Evolutionary conservation across 192 early-diverging fungal species (phyloP).

Genomic region (Coemansia sp.): DNA sequence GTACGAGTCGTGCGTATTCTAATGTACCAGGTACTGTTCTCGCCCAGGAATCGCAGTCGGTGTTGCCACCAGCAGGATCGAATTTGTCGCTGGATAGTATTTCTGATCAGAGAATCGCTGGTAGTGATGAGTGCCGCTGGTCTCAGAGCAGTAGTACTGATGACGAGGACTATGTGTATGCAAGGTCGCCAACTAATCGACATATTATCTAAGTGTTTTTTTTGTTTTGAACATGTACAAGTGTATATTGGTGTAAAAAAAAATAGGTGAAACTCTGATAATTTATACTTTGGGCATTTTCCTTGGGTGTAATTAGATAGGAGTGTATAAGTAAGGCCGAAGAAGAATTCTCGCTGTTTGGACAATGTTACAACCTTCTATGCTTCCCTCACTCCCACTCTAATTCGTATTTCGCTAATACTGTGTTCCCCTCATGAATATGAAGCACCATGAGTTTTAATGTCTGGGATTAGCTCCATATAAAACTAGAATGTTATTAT

Average conservation of each 20-base stretch:
- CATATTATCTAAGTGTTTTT: neutral
- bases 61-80: neutral
- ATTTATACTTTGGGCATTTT: too few species aligned
- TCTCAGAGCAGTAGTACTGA: constrained; percentile 3
- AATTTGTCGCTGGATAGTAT: constrained; percentile 10
- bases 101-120: neutral
- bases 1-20: neutral
- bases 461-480: too few species aligned
- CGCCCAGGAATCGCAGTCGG: constrained; percentile 21
- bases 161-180: neutral
- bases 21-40: neutral
- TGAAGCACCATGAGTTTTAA: too few species aligned
- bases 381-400: too few species aligned
- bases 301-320: too few species aligned
- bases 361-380: too few species aligned
- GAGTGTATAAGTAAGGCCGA: too few species aligned
- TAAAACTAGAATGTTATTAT: too few species aligned
- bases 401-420: too few species aligned
- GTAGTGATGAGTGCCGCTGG: neutral
- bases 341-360: too few species aligned
- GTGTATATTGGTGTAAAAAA: neutral
- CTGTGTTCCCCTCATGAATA: too few species aligned
- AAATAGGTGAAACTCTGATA: neutral
- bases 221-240: neutral
- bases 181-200: neutral